phyloP scores from a whole-genome alignment of 331 rosid species.

The Malus hybrid region DNA sequence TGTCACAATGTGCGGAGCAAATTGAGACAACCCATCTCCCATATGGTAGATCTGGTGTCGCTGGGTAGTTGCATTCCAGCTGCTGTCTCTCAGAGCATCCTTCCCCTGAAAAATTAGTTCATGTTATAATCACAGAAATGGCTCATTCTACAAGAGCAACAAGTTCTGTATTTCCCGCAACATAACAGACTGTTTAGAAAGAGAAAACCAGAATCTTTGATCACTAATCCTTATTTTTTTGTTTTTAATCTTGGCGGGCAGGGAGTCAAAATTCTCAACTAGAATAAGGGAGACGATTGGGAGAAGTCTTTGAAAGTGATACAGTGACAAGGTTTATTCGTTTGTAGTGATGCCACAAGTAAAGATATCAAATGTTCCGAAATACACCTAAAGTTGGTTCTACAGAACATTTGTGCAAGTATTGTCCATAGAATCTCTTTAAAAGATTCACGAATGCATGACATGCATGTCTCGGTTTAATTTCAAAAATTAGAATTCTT shows the following conservation, averaged over 20 bases:
- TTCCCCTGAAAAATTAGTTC: slow-evolving; percentile 48
- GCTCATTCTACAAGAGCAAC: not conserved
- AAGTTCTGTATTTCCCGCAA: not conserved
- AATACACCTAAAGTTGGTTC: no score
- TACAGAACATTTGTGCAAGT: no score
- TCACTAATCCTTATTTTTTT: not conserved
- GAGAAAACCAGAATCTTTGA: not conserved
- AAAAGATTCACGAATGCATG: no score
- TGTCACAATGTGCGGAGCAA: slow-evolving; percentile 82
- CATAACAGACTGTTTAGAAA: not conserved
- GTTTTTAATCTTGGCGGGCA: not conserved
- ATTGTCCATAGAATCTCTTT: no score
- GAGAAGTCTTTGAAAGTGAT: not conserved
- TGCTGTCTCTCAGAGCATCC: slow-evolving; percentile 56
- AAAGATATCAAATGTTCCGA: not conserved
- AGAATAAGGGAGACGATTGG: not conserved
- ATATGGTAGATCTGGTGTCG: slow-evolving; percentile 43
- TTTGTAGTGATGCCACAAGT: not conserved
- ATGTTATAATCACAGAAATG: not conserved
- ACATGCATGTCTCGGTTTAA: no score
- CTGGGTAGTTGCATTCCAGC: slow-evolving; percentile 56
- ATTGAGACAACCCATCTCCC: slow-evolving; percentile 84
- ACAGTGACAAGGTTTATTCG: not conserved
- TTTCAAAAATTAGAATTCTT: no score
- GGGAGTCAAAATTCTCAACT: not conserved